These are phyloP conservation scores for Lactifluus hygrophoroides DNA, from an alignment of 768 basidiomycete genomes.

Conservation along the genomic window DNA sequence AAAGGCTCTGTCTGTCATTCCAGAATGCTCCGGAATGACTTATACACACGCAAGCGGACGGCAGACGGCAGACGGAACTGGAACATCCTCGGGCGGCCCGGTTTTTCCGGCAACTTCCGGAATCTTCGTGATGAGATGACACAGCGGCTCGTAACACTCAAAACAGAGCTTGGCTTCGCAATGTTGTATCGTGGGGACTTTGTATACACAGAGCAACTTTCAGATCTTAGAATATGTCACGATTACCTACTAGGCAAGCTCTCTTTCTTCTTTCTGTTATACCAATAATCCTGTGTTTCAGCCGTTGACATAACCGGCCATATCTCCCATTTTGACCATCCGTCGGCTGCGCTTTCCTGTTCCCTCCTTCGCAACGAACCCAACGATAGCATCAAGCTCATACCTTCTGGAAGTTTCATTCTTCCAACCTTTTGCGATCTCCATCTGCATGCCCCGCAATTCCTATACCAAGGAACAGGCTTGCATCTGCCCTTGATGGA, in stretches of 20 bases:
- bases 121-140: not conserved
- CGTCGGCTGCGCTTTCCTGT: conserved; percentile 30
- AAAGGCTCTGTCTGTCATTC: not conserved
- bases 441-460: conserved; percentile 86
- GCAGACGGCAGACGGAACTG: too few relatives aligned
- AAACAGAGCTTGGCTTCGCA: not conserved
- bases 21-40: not conserved
- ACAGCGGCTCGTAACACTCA: not conserved
- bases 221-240: conserved; percentile 43
- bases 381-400: conserved; percentile 20
- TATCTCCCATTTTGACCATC: conserved; percentile 43
- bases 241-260: conserved; percentile 48
- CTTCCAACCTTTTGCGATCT: conserved; percentile 77
- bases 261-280: not conserved
- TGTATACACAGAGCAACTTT: conserved; percentile 47
- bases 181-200: conserved; percentile 44
- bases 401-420: conserved; percentile 54
- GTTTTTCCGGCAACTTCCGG: conserved; percentile 4
- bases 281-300: not conserved
- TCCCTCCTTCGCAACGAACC: conserved; percentile 24
- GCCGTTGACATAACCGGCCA: conserved; percentile 31
- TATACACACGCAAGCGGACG: not conserved
- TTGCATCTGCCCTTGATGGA: conserved; percentile 78
- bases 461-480: conserved; percentile 80
- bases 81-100: too few relatives aligned